Evolutionary conservation across 495 filamentous ascomycete genomes (phyloP), one percentile per base, ranked within the genome.

Genomic region (Cetradonia linearis): DNA sequence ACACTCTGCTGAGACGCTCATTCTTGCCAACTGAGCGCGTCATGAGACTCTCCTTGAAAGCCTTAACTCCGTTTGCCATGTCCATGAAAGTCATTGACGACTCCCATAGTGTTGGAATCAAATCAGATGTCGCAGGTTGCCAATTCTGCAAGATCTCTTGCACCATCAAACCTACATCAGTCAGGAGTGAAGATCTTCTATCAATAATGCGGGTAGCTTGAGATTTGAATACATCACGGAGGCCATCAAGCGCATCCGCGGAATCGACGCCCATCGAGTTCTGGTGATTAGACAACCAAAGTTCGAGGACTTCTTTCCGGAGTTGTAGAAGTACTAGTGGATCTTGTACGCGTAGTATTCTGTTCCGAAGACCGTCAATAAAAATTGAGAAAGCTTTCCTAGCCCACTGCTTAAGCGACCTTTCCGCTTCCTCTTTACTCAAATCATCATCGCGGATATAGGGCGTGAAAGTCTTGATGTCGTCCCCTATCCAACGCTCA

Each of bases 401-500:
- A 0, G 89, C 87, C 94, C 93, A 98, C 44, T 74, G 71, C 40
- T 78, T 80, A 25, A 93, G 79, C 55, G 82, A 78, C 53, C 84
- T 79, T 31, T 80, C 76, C 0, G 84, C 84, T 60, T 89, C 81
- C 20, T 73, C 63, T 28, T 79, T 79, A 28, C 83, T 80, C 31
- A 95, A 69, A 63, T 94, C 89, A 59, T 91, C 90, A 63, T 94
- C 81, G 34, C 89, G 83, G 52, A 95, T 87, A 75, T 89, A 96
- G 0, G 93, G 94, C 0, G 84, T 94, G 71, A 94, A 97, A 55
- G 86, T 87, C 34, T 79, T 80, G 34, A 96, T 86, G 55, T 95
- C 89, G 14, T 89, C 83, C 7, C 87, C 80, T 40, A 94, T 84
- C 88, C 89, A 96, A 42, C 81, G 78, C 56, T 83, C 84, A 63